phyloP scores from a whole-genome alignment of 1,284 basidiomycete species.

The Trametes hirsuta region DNA sequence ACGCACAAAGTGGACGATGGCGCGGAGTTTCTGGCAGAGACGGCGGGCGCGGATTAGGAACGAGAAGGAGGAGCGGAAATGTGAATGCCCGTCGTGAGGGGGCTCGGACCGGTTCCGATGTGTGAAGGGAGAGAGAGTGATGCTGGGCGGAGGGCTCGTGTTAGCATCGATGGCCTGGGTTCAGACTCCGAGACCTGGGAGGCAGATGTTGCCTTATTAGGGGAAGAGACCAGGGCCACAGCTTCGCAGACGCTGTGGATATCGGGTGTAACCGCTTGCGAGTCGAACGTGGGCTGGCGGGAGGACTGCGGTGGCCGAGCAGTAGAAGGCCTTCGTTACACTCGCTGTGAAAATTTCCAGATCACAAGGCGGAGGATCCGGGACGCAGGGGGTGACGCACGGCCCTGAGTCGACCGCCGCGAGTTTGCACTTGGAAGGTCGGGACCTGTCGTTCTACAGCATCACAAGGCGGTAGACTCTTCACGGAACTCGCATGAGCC shows the following conservation, averaged over 20 bases:
- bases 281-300: background rate
- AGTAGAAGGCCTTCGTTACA: background rate
- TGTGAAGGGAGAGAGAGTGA: conserved; percentile 4
- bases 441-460: conserved; percentile 9
- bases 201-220: conserved; percentile 1
- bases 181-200: conserved; percentile 13
- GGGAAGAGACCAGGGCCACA: background rate
- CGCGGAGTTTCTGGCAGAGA: conserved; percentile 3
- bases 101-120: conserved; percentile 18
- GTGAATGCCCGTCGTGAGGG: background rate
- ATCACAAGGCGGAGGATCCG: conserved; percentile 9
- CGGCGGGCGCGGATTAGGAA: background rate
- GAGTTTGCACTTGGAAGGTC: conserved; percentile 1
- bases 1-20: background rate
- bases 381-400: background rate
- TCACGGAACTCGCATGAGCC: background rate
- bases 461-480: conserved; percentile 13
- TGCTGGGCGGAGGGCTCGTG: conserved; percentile 5
- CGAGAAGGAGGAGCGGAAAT: background rate
- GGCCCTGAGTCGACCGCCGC: background rate
- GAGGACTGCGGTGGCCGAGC: background rate
- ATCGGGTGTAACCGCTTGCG: background rate
- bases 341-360: conserved; percentile 1
- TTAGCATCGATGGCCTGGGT: conserved; percentile 5
- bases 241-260: background rate